Conservation (phyloP, 2,329 filamentous ascomycete genomes). For the Berkeleyomyces rouxiae region DNA sequence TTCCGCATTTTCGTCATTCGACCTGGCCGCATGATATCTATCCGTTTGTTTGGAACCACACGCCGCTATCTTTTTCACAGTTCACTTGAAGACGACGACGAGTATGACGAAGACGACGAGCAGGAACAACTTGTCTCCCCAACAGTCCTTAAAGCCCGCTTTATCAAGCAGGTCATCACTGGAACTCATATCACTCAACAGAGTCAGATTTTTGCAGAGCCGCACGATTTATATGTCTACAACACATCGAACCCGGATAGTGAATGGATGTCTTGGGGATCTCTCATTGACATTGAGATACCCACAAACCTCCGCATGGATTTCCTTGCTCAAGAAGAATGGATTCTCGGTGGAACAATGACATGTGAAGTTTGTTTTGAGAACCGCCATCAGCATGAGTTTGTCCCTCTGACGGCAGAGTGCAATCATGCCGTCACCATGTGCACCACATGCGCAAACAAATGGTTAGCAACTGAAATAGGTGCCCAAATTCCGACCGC, state of each 20-base stretch:
- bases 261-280: slow-evolving; percentile 3
- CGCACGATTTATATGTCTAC: background rate
- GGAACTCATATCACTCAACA: slow-evolving; percentile 1
- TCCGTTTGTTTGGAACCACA: slow-evolving; percentile 1
- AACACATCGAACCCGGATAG: background rate
- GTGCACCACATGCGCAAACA: slow-evolving; percentile 9
- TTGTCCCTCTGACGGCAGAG: background rate
- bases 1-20: slow-evolving; percentile 7
- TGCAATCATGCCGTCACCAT: slow-evolving; percentile 3
- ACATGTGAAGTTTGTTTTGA: slow-evolving; percentile 8
- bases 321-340: slow-evolving; percentile 6
- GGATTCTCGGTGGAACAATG: slow-evolving; percentile 4
- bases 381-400: slow-evolving; percentile 8
- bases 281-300: slow-evolving; percentile 6
- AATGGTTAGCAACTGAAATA: background rate
- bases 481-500: background rate
- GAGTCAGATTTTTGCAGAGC: background rate
- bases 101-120: slow-evolving; percentile 4
- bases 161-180: background rate
- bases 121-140: background rate
- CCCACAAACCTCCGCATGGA: background rate
- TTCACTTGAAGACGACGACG: slow-evolving; percentile 6
- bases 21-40: background rate
- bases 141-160: background rate
- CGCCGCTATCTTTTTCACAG: slow-evolving; percentile 10